Evolutionary conservation across 2,329 filamentous ascomycete species (phyloP).

Genomic region (Pseudogymnoascus sp.): DNA sequence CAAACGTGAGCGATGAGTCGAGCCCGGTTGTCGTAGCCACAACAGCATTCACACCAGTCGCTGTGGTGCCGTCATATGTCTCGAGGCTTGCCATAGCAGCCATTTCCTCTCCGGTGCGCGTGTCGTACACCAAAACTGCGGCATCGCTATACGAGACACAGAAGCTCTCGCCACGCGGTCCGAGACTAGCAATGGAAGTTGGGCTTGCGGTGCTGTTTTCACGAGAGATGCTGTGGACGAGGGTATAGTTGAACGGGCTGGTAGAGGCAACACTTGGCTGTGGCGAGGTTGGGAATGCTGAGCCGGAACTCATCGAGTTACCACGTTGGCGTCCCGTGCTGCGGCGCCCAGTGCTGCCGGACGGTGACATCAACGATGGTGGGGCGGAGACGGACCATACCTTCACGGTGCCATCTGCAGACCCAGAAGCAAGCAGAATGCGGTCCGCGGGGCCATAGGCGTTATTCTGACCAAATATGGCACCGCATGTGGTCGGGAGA

Average conservation of each 20-base stretch:
- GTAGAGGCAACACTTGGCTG: constrained; percentile 80
- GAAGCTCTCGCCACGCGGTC: constrained; percentile 74
- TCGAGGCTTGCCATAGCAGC: constrained; percentile 89
- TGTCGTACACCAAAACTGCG: constrained; percentile 86
- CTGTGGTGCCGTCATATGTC: constrained; percentile 82
- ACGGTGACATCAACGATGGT: constrained; percentile 74
- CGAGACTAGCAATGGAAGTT: constrained; percentile 89
- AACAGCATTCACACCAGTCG: constrained; percentile 80
- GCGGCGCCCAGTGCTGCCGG: constrained; percentile 53
- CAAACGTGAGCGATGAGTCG: constrained; percentile 54
- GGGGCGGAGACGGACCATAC: constrained; percentile 93
- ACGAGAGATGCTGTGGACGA: constrained; percentile 79
- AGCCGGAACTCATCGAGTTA: constrained; percentile 91
- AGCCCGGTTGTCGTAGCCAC: constrained; percentile 79
- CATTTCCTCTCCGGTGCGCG: constrained; percentile 81
- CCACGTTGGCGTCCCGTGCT: constrained; percentile 70
- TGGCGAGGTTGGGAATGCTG: constrained; percentile 81
- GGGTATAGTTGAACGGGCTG: constrained; percentile 79
- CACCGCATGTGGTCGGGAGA: constrained; percentile 71
- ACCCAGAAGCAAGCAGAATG: constrained; percentile 83
- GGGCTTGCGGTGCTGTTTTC: constrained; percentile 65
- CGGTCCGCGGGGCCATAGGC: constrained; percentile 76
- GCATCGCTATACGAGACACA: constrained; percentile 91
- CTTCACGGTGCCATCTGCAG: constrained; percentile 83
- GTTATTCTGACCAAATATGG: constrained; percentile 69